phyloP scores from a whole-genome alignment of 805 yeast species.

The Candida krabiensis region DNA sequence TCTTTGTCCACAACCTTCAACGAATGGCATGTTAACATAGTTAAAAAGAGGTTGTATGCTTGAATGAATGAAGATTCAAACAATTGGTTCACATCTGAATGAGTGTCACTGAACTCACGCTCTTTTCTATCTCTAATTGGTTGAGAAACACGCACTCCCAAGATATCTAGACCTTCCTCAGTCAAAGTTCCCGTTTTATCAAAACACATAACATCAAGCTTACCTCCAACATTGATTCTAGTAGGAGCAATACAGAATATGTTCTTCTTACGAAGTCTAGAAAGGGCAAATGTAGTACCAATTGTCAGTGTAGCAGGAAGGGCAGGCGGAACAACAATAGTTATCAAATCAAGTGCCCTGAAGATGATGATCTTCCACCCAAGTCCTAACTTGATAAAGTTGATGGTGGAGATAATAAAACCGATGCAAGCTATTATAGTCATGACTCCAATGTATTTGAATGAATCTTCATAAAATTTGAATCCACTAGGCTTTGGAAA shows the following conservation, averaged over 20 bases:
- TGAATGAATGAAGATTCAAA: conserved; percentile 17
- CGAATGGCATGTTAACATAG: conserved; percentile 85
- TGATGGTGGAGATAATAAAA: conserved; percentile 76
- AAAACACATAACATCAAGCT: conserved; percentile 84
- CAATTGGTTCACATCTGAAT: conserved; percentile 14
- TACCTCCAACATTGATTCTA: conserved; percentile 94
- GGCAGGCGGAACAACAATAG: conserved; percentile 98
- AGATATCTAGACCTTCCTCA: conserved; percentile 91
- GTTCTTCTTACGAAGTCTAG: conserved; percentile 63
- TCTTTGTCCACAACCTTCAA: conserved; percentile 76
- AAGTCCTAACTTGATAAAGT: conserved; percentile 76
- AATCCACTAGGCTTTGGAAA: conserved; percentile 94
- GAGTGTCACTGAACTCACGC: conserved; percentile 27
- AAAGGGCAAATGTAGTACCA: conserved; percentile 90
- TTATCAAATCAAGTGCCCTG: conserved; percentile 89
- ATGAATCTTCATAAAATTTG: conserved; percentile 91
- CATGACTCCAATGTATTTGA: conserved; percentile 96
- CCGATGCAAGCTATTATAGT: conserved; percentile 80
- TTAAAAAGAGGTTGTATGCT: conserved; percentile 35
- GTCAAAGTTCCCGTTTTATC: conserved; percentile 98
- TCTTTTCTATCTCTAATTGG: conserved; percentile 29
- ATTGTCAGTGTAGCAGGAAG: conserved; percentile 96
- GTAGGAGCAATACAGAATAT: conserved; percentile 94
- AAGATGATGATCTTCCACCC: conserved; percentile 69
- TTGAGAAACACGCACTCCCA: conserved; percentile 48